Conservation (phyloP, 495 filamentous ascomycete genomes). For the Chaetomidium leptoderma region DNA sequence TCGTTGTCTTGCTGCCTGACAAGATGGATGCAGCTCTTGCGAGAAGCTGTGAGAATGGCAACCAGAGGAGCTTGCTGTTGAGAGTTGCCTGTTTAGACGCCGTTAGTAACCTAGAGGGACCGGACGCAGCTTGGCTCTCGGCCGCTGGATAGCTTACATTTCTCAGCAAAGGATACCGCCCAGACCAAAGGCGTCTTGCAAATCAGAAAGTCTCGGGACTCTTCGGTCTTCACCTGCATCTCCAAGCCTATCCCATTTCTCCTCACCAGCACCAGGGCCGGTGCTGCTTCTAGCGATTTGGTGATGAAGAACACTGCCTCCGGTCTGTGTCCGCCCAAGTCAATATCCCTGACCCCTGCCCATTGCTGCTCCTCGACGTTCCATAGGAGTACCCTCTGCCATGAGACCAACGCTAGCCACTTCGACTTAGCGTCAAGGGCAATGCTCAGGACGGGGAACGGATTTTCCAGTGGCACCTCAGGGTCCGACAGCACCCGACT, state of each 20-base stretch:
- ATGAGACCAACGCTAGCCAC: constrained; percentile 61
- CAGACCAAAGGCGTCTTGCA: constrained; percentile 44
- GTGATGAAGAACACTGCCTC: constrained; percentile 55
- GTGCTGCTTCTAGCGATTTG: constrained; percentile 29
- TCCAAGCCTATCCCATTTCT: constrained; percentile 56
- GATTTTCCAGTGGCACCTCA: constrained; percentile 32
- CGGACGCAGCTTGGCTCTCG: neutral
- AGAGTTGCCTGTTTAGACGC: constrained; percentile 11
- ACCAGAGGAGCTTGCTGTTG: constrained; percentile 11
- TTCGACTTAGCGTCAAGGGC: constrained; percentile 56
- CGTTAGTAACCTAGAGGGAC: constrained; percentile 1
- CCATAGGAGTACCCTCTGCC: constrained; percentile 54
- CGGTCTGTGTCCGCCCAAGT: constrained; percentile 50
- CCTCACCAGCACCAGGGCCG: constrained; percentile 52
- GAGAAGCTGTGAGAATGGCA: constrained; percentile 40
- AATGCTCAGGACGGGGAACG: constrained; percentile 56
- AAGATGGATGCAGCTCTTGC: constrained; percentile 44
- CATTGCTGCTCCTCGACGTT: constrained; percentile 50
- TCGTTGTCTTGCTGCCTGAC: constrained; percentile 35
- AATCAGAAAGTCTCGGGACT: constrained; percentile 36
- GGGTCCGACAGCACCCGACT: constrained; percentile 39
- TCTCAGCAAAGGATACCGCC: constrained; percentile 41
- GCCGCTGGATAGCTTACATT: constrained; percentile 26
- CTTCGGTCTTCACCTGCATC: constrained; percentile 34
- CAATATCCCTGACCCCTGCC: constrained; percentile 43